Evolutionary conservation across 2,329 filamentous ascomycete genomes (phyloP).

Genomic region (Paraconiothyrium sp.): DNA sequence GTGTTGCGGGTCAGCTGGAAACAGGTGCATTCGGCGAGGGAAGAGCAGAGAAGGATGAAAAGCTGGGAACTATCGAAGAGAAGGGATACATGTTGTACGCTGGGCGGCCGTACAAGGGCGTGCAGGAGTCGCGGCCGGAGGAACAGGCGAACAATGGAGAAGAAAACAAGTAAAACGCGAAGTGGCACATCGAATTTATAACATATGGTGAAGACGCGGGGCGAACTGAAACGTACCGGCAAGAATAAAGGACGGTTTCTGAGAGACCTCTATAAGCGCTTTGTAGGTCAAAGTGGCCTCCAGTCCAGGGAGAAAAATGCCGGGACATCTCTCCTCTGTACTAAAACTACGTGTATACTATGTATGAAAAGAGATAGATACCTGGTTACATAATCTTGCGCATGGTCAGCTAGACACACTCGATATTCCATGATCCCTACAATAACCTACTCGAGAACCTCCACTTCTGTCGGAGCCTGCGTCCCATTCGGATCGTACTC

Average conservation of each 20-base stretch:
- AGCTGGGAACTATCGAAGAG: slow-evolving; percentile 48
- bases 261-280: neutral
- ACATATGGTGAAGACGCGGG: neutral
- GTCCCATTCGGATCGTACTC: too few relatives aligned
- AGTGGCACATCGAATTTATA: neutral
- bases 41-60: slow-evolving; percentile 40
- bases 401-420: too few relatives aligned
- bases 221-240: too few relatives aligned
- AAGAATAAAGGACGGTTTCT: neutral
- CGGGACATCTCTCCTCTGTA: neutral
- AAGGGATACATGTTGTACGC: slow-evolving; percentile 52
- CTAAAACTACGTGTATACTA: neutral
- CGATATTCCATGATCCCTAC: too few relatives aligned
- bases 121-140: slow-evolving; percentile 39
- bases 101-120: slow-evolving; percentile 41
- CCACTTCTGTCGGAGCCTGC: too few relatives aligned
- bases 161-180: slow-evolving; percentile 13
- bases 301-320: neutral
- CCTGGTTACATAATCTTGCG: too few relatives aligned
- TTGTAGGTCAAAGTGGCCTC: neutral
- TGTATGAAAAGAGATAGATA: neutral
- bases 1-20: slow-evolving; percentile 43
- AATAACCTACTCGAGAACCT: too few relatives aligned
- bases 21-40: slow-evolving; percentile 45
- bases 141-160: slow-evolving; percentile 26